phyloP scores from a whole-genome alignment of 768 basidiomycete species.

The Jaapia argillacea region DNA sequence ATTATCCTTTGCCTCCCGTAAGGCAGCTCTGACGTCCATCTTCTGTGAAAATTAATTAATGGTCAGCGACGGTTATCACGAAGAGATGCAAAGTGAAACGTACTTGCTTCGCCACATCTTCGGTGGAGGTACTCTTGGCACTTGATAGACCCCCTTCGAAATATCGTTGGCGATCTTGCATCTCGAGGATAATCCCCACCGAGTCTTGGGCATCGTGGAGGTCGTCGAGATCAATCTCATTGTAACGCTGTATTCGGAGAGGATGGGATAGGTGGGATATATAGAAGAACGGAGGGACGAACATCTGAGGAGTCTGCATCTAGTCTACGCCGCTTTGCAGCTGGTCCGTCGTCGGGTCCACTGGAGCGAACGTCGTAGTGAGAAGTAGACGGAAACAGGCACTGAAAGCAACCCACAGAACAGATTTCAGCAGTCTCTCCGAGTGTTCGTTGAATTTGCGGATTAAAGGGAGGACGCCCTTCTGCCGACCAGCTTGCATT shows the following conservation, averaged over 20 bases:
- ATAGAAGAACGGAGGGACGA: slow-evolving; percentile 6
- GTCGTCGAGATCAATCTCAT: slow-evolving; percentile 78
- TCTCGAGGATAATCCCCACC: slow-evolving; percentile 69
- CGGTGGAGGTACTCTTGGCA: slow-evolving; percentile 8
- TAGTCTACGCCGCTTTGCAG: slow-evolving; percentile 51
- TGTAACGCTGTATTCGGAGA: slow-evolving; percentile 20
- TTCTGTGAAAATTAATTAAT: slow-evolving; percentile 19
- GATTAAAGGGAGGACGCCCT: slow-evolving; percentile 83
- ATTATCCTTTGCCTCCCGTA: slow-evolving; percentile 36
- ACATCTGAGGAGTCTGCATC: slow-evolving; percentile 35
- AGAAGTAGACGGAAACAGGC: background rate
- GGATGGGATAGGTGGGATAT: slow-evolving; percentile 1
- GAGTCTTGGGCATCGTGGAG: slow-evolving; percentile 61
- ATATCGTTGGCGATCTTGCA: slow-evolving; percentile 78
- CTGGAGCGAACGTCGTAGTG: slow-evolving; percentile 3
- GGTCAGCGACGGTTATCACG: slow-evolving; percentile 2
- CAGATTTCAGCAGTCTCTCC: slow-evolving; percentile 74
- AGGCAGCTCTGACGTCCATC: slow-evolving; percentile 35
- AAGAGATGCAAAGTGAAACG: slow-evolving; percentile 3
- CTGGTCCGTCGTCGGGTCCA: slow-evolving; percentile 35
- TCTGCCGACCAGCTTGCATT: slow-evolving; percentile 91
- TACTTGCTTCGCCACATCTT: slow-evolving; percentile 17
- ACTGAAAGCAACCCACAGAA: slow-evolving; percentile 39
- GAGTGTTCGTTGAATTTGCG: slow-evolving; percentile 98
- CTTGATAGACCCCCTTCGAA: slow-evolving; percentile 52